Evolutionary conservation across 805 yeast species (phyloP).

Genomic region (Pichia manshurica): DNA sequence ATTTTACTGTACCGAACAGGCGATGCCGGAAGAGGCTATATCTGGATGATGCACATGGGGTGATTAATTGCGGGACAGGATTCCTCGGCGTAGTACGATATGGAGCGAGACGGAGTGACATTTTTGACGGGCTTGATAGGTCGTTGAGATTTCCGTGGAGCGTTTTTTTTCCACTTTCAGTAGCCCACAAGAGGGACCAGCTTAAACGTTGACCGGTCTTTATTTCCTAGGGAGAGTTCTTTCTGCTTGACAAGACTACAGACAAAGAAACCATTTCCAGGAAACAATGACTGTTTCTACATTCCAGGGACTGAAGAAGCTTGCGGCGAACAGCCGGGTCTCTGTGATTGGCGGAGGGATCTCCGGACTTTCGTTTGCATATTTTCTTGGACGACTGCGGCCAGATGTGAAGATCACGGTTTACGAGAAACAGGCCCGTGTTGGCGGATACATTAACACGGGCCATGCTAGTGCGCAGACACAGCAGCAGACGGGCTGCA

Average conservation of each 20-base stretch:
- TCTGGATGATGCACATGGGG: background rate
- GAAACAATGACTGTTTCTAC: too few relatives aligned
- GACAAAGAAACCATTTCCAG: too few relatives aligned
- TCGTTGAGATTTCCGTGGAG: background rate
- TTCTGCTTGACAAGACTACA: too few relatives aligned
- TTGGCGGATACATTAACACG: constrained; percentile 78
- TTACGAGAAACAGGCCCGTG: constrained; percentile 46
- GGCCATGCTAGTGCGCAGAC: constrained; percentile 27
- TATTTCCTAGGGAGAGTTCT: too few relatives aligned
- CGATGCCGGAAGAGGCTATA: too few relatives aligned
- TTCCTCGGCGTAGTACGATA: too few relatives aligned
- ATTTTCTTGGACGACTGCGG: constrained; percentile 60
- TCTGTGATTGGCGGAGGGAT: constrained; percentile 86
- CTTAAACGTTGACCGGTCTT: too few relatives aligned
- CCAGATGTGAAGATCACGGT: constrained; percentile 69
- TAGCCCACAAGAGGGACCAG: too few relatives aligned
- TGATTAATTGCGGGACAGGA: background rate
- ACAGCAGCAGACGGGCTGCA: constrained; percentile 23
- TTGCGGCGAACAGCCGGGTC: constrained; percentile 35
- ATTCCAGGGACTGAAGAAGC: background rate
- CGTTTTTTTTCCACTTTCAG: too few relatives aligned
- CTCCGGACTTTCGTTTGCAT: constrained; percentile 73
- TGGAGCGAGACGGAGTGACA: background rate
- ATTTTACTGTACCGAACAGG: too few relatives aligned
- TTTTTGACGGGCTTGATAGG: background rate